These are phyloP conservation scores for Tolypocladium ophioglossoides DNA, from an alignment of 2,329 filamentous ascomycete genomes.

Conservation along the genomic window DNA sequence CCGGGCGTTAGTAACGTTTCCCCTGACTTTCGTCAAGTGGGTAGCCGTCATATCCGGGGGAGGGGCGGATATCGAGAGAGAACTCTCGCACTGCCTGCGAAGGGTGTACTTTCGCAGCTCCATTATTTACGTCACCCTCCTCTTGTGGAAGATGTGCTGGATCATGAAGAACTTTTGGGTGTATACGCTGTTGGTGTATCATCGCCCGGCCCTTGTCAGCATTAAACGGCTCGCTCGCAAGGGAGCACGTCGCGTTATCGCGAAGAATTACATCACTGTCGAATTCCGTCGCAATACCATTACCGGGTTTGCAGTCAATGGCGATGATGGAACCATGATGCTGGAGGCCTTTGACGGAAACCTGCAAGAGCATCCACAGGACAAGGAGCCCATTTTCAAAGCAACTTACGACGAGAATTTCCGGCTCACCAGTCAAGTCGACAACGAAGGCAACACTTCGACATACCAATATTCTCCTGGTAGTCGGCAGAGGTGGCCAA, in stretches of 20 bases:
- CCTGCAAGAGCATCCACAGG: conserved; percentile 10
- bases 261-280: conserved; percentile 16
- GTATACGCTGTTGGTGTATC: conserved; percentile 19
- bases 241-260: conserved; percentile 17
- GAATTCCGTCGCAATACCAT: conserved; percentile 19
- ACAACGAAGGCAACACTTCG: conserved; percentile 9
- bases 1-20: conserved; percentile 9
- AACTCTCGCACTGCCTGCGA: conserved; percentile 22
- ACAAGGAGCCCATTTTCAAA: conserved; percentile 10
- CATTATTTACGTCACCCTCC: conserved; percentile 14
- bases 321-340: conserved; percentile 13
- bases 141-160: conserved; percentile 20
- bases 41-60: conserved; percentile 22
- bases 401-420: conserved; percentile 18
- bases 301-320: conserved; percentile 19
- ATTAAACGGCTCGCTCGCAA: conserved; percentile 21
- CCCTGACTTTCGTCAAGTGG: conserved; percentile 19
- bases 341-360: conserved; percentile 19
- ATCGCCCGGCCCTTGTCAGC: conserved; percentile 19
- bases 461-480: conserved; percentile 15
- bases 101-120: conserved; percentile 12
- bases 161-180: conserved; percentile 20
- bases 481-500: conserved; percentile 12
- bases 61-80: conserved; percentile 23
- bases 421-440: conserved; percentile 13